Evolutionary conservation across 169 alveolate genomes (phyloP).

Genomic region (Blepharisma undulans): DNA sequence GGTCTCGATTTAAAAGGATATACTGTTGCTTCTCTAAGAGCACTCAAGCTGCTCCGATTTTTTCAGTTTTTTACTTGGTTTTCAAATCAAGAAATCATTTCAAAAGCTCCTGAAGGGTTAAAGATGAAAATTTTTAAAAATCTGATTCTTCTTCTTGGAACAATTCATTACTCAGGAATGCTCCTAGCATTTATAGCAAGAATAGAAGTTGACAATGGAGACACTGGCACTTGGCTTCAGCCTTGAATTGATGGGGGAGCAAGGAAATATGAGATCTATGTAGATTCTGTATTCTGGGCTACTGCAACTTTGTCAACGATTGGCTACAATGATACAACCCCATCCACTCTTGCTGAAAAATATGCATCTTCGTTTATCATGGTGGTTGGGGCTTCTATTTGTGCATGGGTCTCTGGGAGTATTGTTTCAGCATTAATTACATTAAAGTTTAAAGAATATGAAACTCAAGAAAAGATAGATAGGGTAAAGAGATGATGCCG

Average conservation of each 20-base stretch:
- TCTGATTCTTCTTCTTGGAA: slow-evolving; percentile 25
- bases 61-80: slow-evolving; percentile 43
- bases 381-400: slow-evolving; percentile 50
- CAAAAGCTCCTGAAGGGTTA: slow-evolving; percentile 4
- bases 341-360: slow-evolving; percentile 48
- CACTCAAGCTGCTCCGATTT: slow-evolving; percentile 42
- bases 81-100: slow-evolving; percentile 13
- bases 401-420: slow-evolving; percentile 54
- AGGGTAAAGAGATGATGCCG: slow-evolving; percentile 47
- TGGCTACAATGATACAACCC: slow-evolving; percentile 50
- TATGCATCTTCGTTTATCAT: slow-evolving; percentile 43
- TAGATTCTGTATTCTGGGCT: slow-evolving; percentile 57
- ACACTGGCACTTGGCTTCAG: slow-evolving; percentile 33
- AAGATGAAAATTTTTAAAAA: slow-evolving; percentile 26
- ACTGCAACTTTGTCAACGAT: slow-evolving; percentile 58
- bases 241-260: slow-evolving; percentile 35
- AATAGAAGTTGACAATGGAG: slow-evolving; percentile 41
- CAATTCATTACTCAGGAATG: slow-evolving; percentile 52
- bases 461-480: slow-evolving; percentile 35
- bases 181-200: slow-evolving; percentile 56
- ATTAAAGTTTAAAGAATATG: slow-evolving; percentile 33
- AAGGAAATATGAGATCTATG: background rate
- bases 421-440: slow-evolving; percentile 44
- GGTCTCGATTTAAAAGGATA: background rate
- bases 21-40: slow-evolving; percentile 40